These are phyloP conservation scores for Ganoderma boninense DNA, from an alignment of 1,284 basidiomycete genomes.

Conservation along the genomic window DNA sequence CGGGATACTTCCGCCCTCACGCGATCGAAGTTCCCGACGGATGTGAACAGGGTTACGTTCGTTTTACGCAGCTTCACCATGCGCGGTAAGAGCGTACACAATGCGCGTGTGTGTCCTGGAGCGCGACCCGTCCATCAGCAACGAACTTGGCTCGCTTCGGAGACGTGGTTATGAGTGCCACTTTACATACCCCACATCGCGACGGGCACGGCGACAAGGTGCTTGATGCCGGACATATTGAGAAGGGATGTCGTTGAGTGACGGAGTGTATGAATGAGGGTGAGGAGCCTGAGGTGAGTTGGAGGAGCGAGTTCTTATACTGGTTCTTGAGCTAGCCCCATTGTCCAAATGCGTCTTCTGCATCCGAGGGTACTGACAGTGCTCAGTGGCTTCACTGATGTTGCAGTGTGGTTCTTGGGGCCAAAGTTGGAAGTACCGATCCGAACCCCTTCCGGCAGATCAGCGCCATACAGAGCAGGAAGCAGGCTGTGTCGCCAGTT, in stretches of 20 bases:
- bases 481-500: background rate
- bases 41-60: background rate
- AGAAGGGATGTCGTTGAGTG: background rate
- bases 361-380: background rate
- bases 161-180: background rate
- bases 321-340: background rate
- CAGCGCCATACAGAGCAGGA: background rate
- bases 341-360: background rate
- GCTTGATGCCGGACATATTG: background rate
- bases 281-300: background rate
- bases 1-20: background rate
- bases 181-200: background rate
- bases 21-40: background rate
- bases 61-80: background rate
- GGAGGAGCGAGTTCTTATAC: background rate
- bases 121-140: background rate
- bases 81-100: conserved; percentile 1
- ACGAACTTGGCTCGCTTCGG: background rate
- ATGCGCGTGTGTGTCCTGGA: background rate
- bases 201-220: background rate
- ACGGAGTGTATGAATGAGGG: background rate
- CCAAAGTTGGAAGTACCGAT: background rate
- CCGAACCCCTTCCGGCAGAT: background rate
- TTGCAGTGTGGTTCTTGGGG: background rate
- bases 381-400: background rate